Percentiles rank a stretch among this genome's conserved stretches.
These are phyloP conservation scores for Penicillium pulvis DNA, from an alignment of 495 filamentous ascomycete genomes.

Conservation along the genomic window DNA sequence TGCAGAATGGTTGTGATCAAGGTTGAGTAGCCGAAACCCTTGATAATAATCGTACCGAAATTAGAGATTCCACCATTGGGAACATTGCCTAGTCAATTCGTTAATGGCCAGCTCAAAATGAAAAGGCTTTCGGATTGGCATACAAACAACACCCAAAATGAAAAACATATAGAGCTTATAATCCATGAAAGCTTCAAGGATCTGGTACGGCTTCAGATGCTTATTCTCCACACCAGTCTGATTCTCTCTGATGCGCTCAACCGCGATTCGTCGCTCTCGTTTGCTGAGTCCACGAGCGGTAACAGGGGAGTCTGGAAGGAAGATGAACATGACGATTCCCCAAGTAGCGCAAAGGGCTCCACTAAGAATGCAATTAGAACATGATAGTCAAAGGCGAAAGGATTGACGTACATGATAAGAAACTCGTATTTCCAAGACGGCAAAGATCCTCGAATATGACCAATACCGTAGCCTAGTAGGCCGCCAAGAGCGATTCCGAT, in stretches of 20 bases:
- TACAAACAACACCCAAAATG: slow-evolving; percentile 38
- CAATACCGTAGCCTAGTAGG: slow-evolving; percentile 60
- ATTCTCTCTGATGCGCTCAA: slow-evolving; percentile 55
- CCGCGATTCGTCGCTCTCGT: slow-evolving; percentile 47
- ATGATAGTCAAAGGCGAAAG: not conserved
- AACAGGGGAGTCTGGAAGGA: slow-evolving; percentile 54
- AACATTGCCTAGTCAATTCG: slow-evolving; percentile 35
- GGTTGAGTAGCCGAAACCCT: slow-evolving; percentile 56
- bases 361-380: slow-evolving; percentile 46
- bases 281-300: slow-evolving; percentile 39
- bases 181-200: slow-evolving; percentile 50
- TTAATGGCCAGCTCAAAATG: not conserved
- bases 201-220: slow-evolving; percentile 52
- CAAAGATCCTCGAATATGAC: slow-evolving; percentile 55
- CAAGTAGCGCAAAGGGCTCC: slow-evolving; percentile 37
- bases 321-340: slow-evolving; percentile 41
- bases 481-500: slow-evolving; percentile 61
- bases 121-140: not conserved
- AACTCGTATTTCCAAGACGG: slow-evolving; percentile 62
- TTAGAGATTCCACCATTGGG: slow-evolving; percentile 57
- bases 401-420: slow-evolving; percentile 42
- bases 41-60: slow-evolving; percentile 62
- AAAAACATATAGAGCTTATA: slow-evolving; percentile 50
- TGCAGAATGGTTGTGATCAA: slow-evolving; percentile 46
- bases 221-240: slow-evolving; percentile 59